phyloP scores from a whole-genome alignment of 1,139 yeast species.

The Torulaspora pretoriensis region DNA sequence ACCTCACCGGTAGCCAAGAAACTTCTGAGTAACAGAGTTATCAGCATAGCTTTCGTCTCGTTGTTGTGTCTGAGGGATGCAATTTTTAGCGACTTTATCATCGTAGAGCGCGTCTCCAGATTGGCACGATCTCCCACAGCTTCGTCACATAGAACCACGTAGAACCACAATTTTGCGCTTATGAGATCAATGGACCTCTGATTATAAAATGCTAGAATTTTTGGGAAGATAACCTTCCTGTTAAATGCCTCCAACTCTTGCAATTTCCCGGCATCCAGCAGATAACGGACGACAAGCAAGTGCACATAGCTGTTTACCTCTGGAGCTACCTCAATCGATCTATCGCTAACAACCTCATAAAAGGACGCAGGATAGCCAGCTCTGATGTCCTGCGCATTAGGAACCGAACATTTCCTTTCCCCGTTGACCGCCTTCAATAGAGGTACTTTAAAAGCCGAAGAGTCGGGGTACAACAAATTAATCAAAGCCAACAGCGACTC shows the following conservation, averaged over 20 bases:
- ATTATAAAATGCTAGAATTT: slow-evolving; percentile 59
- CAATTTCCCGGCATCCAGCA: slow-evolving; percentile 59
- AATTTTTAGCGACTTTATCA: slow-evolving; percentile 74
- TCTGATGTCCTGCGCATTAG: slow-evolving; percentile 33
- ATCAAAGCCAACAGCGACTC: slow-evolving; percentile 54
- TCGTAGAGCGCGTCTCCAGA: slow-evolving; percentile 58
- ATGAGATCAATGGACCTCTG: slow-evolving; percentile 82
- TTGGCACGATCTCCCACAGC: slow-evolving; percentile 44
- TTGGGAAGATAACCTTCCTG: slow-evolving; percentile 44
- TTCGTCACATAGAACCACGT: slow-evolving; percentile 77
- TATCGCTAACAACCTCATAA: slow-evolving; percentile 29
- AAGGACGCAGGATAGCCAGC: slow-evolving; percentile 34
- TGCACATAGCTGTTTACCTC: slow-evolving; percentile 81
- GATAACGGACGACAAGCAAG: slow-evolving; percentile 68
- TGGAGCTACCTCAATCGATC: slow-evolving; percentile 48
- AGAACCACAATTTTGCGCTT: slow-evolving; percentile 92
- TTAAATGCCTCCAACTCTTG: slow-evolving; percentile 52
- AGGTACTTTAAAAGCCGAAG: slow-evolving; percentile 42
- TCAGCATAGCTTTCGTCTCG: slow-evolving; percentile 85
- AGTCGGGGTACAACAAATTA: slow-evolving; percentile 48
- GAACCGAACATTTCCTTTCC: slow-evolving; percentile 35
- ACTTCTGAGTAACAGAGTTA: slow-evolving; percentile 77
- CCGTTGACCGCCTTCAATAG: slow-evolving; percentile 43
- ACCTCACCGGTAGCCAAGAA: slow-evolving; percentile 77
- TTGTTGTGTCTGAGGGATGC: slow-evolving; percentile 89